Percentiles rank a stretch among this genome's conserved stretches.
Conservation (phyloP, 352 stramenopile genomes). For the Thalassiosira tumida region DNA sequence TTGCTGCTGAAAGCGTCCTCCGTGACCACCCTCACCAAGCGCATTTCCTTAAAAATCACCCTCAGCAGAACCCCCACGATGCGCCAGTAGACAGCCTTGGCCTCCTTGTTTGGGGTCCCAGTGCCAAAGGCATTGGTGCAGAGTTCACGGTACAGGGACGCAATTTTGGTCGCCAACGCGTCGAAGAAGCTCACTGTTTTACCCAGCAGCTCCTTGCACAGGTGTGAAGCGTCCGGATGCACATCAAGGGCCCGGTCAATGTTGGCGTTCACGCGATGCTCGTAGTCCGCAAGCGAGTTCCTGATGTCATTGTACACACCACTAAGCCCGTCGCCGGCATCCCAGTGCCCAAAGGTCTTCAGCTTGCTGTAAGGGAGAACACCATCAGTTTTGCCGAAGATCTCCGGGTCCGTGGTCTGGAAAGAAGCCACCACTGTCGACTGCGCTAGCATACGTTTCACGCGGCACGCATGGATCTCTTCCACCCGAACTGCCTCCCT, state of each 20-base stretch:
- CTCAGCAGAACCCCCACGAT: neutral
- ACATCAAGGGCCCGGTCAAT: neutral
- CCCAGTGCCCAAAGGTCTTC: neutral
- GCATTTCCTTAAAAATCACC: neutral
- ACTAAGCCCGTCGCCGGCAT: neutral
- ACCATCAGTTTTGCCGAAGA: neutral
- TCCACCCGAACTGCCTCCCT: neutral
- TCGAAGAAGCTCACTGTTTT: neutral
- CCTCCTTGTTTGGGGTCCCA: neutral
- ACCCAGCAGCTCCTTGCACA: neutral
- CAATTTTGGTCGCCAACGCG: neutral
- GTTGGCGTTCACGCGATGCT: neutral
- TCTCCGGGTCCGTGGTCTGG: neutral
- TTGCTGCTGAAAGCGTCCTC: neutral
- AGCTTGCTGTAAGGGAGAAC: neutral
- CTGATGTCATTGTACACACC: neutral
- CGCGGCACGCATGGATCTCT: neutral
- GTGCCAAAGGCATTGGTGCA: neutral
- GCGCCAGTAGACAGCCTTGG: neutral
- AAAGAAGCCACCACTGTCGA: neutral
- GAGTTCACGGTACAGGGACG: neutral
- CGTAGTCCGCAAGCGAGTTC: neutral
- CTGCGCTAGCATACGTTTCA: neutral
- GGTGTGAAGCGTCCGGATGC: neutral
- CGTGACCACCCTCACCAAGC: neutral